Conservation (phyloP, 768 basidiomycete species). For the Tylopilus intermedius region DNA sequence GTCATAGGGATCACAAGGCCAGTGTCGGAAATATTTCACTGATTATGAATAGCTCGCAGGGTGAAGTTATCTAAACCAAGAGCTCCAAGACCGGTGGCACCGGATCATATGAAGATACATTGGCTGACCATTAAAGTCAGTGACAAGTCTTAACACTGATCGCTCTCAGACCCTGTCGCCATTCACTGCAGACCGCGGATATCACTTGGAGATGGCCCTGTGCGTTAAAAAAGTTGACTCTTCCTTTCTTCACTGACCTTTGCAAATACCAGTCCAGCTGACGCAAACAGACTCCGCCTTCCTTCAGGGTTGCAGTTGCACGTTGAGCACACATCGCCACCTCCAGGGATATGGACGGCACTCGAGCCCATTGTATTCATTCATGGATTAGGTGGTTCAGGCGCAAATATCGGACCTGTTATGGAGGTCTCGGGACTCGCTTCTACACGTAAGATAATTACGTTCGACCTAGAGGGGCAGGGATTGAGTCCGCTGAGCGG, state of each 20-base stretch:
- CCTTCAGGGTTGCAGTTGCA: slow-evolving; percentile 5
- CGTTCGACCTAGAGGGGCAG: slow-evolving; percentile 10
- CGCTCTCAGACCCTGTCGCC: neutral
- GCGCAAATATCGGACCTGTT: slow-evolving; percentile 7
- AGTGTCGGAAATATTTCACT: neutral
- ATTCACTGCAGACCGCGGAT: neutral
- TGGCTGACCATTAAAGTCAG: neutral
- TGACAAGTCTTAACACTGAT: neutral
- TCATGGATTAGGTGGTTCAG: neutral
- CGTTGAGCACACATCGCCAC: neutral
- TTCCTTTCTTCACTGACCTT: neutral
- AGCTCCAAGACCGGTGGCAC: neutral
- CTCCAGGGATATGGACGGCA: neutral
- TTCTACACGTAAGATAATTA: slow-evolving; percentile 13
- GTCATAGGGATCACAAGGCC: neutral
- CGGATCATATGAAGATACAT: neutral
- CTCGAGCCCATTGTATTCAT: slow-evolving; percentile 6
- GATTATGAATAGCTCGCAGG: neutral
- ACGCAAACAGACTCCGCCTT: slow-evolving; percentile 2
- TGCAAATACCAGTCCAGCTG: slow-evolving; percentile 1
- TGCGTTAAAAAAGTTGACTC: neutral
- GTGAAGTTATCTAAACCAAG: neutral
- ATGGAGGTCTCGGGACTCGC: slow-evolving; percentile 9
- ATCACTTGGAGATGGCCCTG: neutral
- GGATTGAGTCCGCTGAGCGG: slow-evolving; percentile 12